phyloP scores from a whole-genome alignment of 305 asterid species.

The Solanum chacoense region DNA sequence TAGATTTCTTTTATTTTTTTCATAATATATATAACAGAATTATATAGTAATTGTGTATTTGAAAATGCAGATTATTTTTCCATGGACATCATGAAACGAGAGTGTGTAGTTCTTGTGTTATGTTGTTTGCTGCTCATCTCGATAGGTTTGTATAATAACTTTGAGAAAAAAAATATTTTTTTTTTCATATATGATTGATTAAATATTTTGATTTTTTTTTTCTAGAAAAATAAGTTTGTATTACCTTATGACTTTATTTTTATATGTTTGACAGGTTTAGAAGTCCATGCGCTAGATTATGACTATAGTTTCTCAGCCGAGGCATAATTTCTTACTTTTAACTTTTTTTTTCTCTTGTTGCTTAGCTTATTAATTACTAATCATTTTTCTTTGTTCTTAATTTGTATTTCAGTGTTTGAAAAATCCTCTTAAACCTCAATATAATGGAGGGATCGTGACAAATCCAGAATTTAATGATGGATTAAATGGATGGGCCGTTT shows the following conservation, averaged over 20 bases:
- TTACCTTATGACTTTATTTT: background rate
- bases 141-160: background rate
- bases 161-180: no score
- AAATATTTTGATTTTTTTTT: background rate
- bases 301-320: constrained; percentile 18
- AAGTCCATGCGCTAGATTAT: constrained; percentile 18
- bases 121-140: background rate
- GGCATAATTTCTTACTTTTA: background rate
- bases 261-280: background rate
- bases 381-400: background rate
- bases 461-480: constrained; percentile 31
- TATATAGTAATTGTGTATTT: background rate
- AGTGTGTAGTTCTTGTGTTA: background rate
- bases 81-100: background rate
- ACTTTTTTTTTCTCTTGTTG: background rate
- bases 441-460: constrained; percentile 37
- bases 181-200: background rate
- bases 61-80: background rate
- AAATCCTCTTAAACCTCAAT: constrained; percentile 30
- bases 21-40: background rate
- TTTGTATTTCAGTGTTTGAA: constrained; percentile 24
- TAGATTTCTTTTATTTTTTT: background rate
- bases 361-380: background rate
- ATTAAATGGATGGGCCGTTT: constrained; percentile 24
- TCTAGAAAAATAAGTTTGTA: background rate